These are phyloP conservation scores for Glycine latifolia DNA, from an alignment of 306 rosid species.

Conservation along the genomic window DNA sequence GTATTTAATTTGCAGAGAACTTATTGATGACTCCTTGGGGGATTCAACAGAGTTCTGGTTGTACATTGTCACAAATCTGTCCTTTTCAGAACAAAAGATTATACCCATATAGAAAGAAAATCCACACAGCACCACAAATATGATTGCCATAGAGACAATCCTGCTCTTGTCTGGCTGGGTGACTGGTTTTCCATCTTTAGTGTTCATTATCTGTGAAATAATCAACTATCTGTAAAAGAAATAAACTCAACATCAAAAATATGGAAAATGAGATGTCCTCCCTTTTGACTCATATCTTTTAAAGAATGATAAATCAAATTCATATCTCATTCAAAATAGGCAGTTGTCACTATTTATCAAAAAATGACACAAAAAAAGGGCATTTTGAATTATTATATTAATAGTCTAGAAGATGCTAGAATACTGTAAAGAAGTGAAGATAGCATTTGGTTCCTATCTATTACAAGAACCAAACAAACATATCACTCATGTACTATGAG, in stretches of 20 bases:
- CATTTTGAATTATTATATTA: not conserved
- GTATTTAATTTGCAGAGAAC: constrained; percentile 66
- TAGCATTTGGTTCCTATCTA: not conserved
- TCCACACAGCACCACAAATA: constrained; percentile 76
- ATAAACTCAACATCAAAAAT: constrained; percentile 4
- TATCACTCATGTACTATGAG: not conserved
- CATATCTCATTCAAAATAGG: constrained; percentile 20
- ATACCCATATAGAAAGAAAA: constrained; percentile 94
- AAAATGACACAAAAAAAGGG: not conserved
- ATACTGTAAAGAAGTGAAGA: not conserved
- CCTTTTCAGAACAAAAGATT: constrained; percentile 75
- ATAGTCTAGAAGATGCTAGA: not conserved
- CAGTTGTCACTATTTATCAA: not conserved
- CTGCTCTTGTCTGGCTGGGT: constrained; percentile 62
- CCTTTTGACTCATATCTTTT: not conserved
- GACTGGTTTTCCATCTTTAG: constrained; percentile 80
- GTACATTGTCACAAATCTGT: constrained; percentile 41
- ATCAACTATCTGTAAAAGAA: constrained; percentile 58
- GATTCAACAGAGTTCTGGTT: constrained; percentile 54
- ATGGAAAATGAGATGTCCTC: not conserved
- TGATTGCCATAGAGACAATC: constrained; percentile 64
- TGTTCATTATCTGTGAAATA: constrained; percentile 63
- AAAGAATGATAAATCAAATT: not conserved
- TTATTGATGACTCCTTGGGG: constrained; percentile 54
- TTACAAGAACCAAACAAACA: constrained; percentile 22